These are phyloP conservation scores for Arachnopeziza araneosa DNA, from an alignment of 2,329 filamentous ascomycete genomes.

Conservation along the genomic window DNA sequence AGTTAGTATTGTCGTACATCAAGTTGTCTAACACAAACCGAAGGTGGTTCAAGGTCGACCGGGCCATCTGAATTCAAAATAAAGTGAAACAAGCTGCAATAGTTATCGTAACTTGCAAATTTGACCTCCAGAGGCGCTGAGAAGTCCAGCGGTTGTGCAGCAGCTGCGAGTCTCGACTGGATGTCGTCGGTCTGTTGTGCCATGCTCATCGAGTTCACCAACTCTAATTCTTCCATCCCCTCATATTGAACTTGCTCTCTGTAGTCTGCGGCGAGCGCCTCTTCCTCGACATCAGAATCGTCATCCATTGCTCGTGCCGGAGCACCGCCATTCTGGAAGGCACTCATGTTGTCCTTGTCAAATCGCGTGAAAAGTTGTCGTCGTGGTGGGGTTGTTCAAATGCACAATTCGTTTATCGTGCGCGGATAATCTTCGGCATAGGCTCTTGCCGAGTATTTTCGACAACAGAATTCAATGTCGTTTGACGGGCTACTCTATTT, in stretches of 20 bases:
- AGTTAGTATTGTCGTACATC: conserved; percentile 16
- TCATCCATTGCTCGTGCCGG: conserved; percentile 60
- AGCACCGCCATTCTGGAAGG: conserved; percentile 55
- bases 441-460: not conserved
- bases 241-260: conserved; percentile 94
- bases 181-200: conserved; percentile 82
- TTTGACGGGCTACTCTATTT: no score
- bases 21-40: conserved; percentile 54
- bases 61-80: conserved; percentile 99
- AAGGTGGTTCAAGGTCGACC: conserved; percentile 92
- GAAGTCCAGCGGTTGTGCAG: conserved; percentile 92
- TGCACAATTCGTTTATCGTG: conserved; percentile 15
- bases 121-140: conserved; percentile 93
- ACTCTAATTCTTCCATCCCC: conserved; percentile 76
- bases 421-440: not conserved
- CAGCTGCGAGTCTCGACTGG: conserved; percentile 83
- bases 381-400: conserved; percentile 19
- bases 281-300: conserved; percentile 94
- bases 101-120: conserved; percentile 98
- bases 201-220: conserved; percentile 62
- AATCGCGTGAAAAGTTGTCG: conserved; percentile 2
- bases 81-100: conserved; percentile 99
- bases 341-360: conserved; percentile 44
- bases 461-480: not conserved
- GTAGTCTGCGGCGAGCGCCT: conserved; percentile 93